These are phyloP conservation scores for Ophiocordyceps sinensis DNA, from an alignment of 2,329 filamentous ascomycete genomes.

Conservation along the genomic window DNA sequence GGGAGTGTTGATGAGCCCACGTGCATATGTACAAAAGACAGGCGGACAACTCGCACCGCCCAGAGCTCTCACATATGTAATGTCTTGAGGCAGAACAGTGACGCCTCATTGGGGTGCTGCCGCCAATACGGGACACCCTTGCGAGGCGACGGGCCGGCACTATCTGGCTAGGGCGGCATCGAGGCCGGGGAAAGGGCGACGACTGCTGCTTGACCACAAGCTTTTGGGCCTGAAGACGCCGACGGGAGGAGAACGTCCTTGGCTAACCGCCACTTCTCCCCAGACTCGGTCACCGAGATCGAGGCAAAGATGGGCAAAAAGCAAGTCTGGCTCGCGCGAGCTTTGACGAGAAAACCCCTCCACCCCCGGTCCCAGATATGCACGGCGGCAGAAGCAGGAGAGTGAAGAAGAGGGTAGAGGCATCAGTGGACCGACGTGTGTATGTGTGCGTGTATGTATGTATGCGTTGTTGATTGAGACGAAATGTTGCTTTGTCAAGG, in stretches of 20 bases:
- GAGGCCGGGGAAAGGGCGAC: slow-evolving; percentile 1
- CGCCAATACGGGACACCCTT: not conserved
- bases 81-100: not conserved
- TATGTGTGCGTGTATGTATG: not conserved
- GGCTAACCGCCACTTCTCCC: not conserved
- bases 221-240: no score
- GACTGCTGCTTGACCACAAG: no score
- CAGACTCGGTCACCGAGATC: not conserved
- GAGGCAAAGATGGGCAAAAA: no score
- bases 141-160: slow-evolving; percentile 1
- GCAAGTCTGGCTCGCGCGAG: no score
- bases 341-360: no score
- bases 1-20: not conserved
- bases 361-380: no score
- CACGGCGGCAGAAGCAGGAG: no score
- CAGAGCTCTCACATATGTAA: not conserved
- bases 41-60: not conserved
- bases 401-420: not conserved
- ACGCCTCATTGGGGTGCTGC: not conserved
- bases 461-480: not conserved
- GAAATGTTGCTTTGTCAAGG: not conserved
- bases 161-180: slow-evolving; percentile 3
- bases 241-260: not conserved
- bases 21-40: not conserved
- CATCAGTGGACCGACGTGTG: no score